phyloP scores from a whole-genome alignment of 441 rosid species.

The Daphne laureola region DNA sequence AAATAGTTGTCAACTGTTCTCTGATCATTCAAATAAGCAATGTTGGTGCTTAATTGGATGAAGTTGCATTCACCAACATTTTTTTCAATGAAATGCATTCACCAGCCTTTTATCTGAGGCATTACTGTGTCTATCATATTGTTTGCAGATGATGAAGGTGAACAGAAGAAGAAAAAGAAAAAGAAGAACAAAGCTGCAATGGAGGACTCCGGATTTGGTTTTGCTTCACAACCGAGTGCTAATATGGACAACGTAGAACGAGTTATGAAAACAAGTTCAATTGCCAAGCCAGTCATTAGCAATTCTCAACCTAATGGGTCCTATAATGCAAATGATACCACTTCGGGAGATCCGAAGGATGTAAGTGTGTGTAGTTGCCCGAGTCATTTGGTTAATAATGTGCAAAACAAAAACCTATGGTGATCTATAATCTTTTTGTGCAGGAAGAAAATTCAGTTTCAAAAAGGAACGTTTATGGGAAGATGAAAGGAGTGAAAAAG shows the following conservation, averaged over 20 bases:
- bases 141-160: conserved; percentile 60
- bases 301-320: conserved; percentile 37
- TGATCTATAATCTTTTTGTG: background rate
- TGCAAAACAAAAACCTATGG: background rate
- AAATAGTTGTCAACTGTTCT: too few species aligned
- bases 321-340: conserved; percentile 35
- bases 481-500: conserved; percentile 51
- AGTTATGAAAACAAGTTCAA: conserved; percentile 43
- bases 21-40: too few species aligned
- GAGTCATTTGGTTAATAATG: conserved; percentile 4
- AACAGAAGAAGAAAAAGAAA: conserved; percentile 72
- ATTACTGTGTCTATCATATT: conserved; percentile 1
- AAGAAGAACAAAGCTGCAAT: conserved; percentile 47
- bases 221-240: conserved; percentile 35
- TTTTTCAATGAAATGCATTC: too few species aligned
- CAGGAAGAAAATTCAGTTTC: conserved; percentile 53
- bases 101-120: too few species aligned
- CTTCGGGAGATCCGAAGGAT: conserved; percentile 44
- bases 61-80: too few species aligned
- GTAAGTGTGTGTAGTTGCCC: conserved; percentile 26
- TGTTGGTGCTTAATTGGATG: too few species aligned
- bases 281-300: conserved; percentile 27
- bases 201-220: conserved; percentile 33
- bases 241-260: conserved; percentile 39
- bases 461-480: conserved; percentile 41